A percentile compares a stretch with the other conserved stretches of the same genome.
phyloP scores from a whole-genome alignment of 2,329 filamentous ascomycete genomes.

The Sporothrix pseudoabietina region DNA sequence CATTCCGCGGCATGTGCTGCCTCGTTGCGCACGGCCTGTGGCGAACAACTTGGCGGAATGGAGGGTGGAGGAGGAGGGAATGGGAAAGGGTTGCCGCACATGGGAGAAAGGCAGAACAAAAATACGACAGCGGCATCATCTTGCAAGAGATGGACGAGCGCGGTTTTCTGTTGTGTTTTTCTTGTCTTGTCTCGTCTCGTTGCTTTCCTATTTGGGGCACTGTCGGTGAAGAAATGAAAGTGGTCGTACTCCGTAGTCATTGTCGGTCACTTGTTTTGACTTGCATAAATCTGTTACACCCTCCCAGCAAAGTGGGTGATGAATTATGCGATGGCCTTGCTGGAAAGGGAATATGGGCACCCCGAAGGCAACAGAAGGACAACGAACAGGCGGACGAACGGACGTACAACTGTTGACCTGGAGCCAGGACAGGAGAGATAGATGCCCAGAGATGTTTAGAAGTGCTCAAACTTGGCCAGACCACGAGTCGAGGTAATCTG shows the following conservation, averaged over 20 bases:
- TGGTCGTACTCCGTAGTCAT: no score
- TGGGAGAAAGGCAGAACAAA: not conserved
- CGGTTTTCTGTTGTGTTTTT: not conserved
- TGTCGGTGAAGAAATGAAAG: not conserved
- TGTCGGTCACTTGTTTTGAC: conserved; percentile 2
- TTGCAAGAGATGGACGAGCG: conserved; percentile 3
- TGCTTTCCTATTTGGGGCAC: not conserved
- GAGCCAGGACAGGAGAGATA: not conserved
- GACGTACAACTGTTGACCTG: not conserved
- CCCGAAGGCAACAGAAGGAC: not conserved
- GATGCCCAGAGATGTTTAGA: not conserved
- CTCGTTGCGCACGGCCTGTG: conserved; percentile 2
- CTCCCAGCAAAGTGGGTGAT: not conserved
- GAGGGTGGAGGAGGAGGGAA: not conserved
- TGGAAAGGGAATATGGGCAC: not conserved
- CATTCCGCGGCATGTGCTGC: not conserved
- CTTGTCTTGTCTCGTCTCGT: not conserved
- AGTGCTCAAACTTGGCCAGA: not conserved
- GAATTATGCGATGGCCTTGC: not conserved
- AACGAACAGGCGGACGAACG: conserved; percentile 24
- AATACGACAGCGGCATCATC: not conserved
- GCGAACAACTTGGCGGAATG: not conserved
- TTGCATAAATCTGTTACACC: not conserved
- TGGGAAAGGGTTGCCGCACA: conserved; percentile 2
- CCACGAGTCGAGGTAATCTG: not conserved